Evolutionary conservation across 2,329 filamentous ascomycete genomes (phyloP), one percentile per base, ranked within the genome.

Genomic region (Penicillium sclerotigenum): DNA sequence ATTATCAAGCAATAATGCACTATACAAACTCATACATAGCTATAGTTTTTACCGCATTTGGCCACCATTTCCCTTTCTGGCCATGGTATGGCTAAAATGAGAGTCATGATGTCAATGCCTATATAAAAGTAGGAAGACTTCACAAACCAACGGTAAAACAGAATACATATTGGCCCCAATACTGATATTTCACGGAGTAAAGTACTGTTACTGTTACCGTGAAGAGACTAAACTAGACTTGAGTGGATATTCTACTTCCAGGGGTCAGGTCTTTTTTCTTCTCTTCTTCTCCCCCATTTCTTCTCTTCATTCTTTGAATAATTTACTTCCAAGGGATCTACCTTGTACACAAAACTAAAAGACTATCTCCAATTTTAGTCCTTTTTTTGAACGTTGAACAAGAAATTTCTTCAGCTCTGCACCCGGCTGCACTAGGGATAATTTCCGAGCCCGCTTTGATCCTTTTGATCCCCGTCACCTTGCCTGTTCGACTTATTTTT

Each of bases 241-340:
- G 28, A 64, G 64, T 66, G 64, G 64, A 60, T 59, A 62, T 57
- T 63, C 56, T 56, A 62, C 61, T 63, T 64, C 63, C 63, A 65
- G 63, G 64, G 63, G 63, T 51, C 28, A 40, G 49, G 33, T 47
- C 60, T 48, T 37, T 48, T 37, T 55, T 53, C 48, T 49, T 46
- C 51, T 50, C 46, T 47, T 51, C 20, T n/a, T 18, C 14, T 22
- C 54, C 55, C 52, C 52, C 48, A 22, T 28, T 58, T 36, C 46
- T 52, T 59, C 41, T 52, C 22, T 46, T 33, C 42, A n/a, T n/a
- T n/a, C n/a, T n/a, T 31, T 2, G 29, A 46, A 38, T 13, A 43
- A 6, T 52, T 47, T 43, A 49, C 54, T 24, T 42, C 24, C 0
- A 28, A 28, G 16, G 10, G 13, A 11, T 60, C 50, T 54, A 40